These are phyloP conservation scores for Candida schatavii DNA, from an alignment of 805 yeast species.

Conservation along the genomic window DNA sequence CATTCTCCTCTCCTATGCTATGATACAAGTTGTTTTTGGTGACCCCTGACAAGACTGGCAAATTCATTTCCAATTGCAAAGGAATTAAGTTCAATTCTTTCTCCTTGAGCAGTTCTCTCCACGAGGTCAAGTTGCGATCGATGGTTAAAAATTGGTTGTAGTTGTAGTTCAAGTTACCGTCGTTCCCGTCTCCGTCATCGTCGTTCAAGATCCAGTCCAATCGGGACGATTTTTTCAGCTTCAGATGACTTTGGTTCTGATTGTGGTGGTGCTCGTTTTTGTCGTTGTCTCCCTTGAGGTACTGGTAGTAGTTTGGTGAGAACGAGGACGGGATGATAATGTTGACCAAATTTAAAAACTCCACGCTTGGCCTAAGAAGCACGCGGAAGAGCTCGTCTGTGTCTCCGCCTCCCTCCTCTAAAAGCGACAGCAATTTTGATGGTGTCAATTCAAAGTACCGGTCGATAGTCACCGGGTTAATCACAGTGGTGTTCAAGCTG, in stretches of 20 bases:
- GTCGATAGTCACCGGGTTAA: constrained; percentile 46
- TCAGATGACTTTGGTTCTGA: constrained; percentile 5
- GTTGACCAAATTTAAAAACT: constrained; percentile 41
- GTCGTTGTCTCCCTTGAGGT: constrained; percentile 26
- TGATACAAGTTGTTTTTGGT: constrained; percentile 29
- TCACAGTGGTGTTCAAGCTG: constrained; percentile 44
- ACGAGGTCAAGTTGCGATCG: constrained; percentile 38
- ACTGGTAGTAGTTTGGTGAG: constrained; percentile 45
- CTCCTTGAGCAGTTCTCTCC: constrained; percentile 37
- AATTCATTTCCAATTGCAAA: constrained; percentile 27
- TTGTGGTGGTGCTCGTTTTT: constrained; percentile 15
- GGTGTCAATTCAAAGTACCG: constrained; percentile 44
- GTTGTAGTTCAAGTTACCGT: constrained; percentile 45
- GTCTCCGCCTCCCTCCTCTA: constrained; percentile 15
- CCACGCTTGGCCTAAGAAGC: constrained; percentile 39
- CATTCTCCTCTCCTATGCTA: constrained; percentile 21
- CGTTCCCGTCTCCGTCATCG: constrained; percentile 48
- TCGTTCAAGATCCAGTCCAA: constrained; percentile 45
- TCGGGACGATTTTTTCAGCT: constrained; percentile 7
- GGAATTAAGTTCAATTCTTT: constrained; percentile 27
- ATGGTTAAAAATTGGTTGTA: constrained; percentile 41
- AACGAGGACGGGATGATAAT: constrained; percentile 46
- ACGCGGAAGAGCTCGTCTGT: constrained; percentile 34
- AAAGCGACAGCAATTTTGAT: constrained; percentile 35
- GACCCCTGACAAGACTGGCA: constrained; percentile 22